Percentiles rank a stretch among this genome's conserved stretches.
These are phyloP conservation scores for Cryptococcus hybrid DNA, from an alignment of 1,284 basidiomycete species.

Conservation along the genomic window DNA sequence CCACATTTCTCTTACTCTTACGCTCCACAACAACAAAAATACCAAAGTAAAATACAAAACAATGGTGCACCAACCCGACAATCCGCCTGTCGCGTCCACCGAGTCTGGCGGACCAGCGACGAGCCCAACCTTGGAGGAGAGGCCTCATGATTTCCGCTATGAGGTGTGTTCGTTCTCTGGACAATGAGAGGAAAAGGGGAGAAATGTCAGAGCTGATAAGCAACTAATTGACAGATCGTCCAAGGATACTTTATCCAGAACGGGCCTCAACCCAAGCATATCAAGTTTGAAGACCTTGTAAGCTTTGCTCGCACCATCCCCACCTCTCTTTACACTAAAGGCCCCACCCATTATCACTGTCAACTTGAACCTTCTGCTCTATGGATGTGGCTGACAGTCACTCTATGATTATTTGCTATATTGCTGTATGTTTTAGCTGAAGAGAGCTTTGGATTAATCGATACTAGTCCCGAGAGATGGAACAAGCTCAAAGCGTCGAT, in stretches of 20 bases:
- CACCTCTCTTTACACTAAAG: too few species aligned
- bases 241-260: slow-evolving; percentile 44
- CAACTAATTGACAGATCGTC: slow-evolving; percentile 19
- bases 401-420: not conserved
- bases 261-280: slow-evolving; percentile 31
- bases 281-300: slow-evolving; percentile 40
- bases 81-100: slow-evolving; percentile 36
- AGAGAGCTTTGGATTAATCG: slow-evolving; percentile 42
- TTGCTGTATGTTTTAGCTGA: slow-evolving; percentile 19
- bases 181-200: not conserved
- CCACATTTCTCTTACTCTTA: not conserved
- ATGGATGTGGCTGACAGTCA: too few species aligned
- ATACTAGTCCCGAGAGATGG: slow-evolving; percentile 41
- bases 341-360: too few species aligned
- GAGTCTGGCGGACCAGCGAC: slow-evolving; percentile 33
- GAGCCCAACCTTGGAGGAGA: slow-evolving; percentile 23
- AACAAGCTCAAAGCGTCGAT: slow-evolving; percentile 33
- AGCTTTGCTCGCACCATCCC: slow-evolving; percentile 5
- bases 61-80: slow-evolving; percentile 18
- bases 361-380: too few species aligned
- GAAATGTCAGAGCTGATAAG: not conserved
- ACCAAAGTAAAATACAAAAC: not conserved
- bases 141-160: slow-evolving; percentile 31
- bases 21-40: not conserved
- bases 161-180: slow-evolving; percentile 24